Evolutionary conservation across 2,329 filamentous ascomycete genomes (phyloP), one percentile per base, ranked within the genome.

Genomic region (Plenodomus lindquistii): DNA sequence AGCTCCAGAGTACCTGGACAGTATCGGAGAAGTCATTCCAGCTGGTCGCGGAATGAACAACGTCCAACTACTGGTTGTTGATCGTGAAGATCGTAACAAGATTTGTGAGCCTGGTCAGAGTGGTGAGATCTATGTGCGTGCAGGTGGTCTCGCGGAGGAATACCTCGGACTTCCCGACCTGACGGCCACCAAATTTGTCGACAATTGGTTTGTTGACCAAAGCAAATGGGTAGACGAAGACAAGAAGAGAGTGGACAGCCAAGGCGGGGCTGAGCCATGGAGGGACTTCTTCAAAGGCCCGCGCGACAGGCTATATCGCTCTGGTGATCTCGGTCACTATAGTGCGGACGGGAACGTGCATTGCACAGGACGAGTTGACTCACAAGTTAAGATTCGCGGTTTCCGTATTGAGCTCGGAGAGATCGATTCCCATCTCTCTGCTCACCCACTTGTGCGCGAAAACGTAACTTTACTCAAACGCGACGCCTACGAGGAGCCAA

Each of bases 321-420:
- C 87, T 34, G 94, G 93, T 20, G 93, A 97, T 69, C 76, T 99
- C 3, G 93, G 93, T 3, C 79, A 85, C 48, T 92, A 89, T 65
- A 83, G 84, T 42, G 78, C 81, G 2, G 80, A 84, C 37, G 90
- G 89, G 29, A 85, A 87, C 56, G 87, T 91, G 10, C 87, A 88
- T 64, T 89, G 85, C 65, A 86, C 88, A 9, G 93, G 93, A 18
- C 82, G 94, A 49, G 85, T 85, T 19, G 93, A 97, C 66, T 83
- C 87, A 59, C 93, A 97, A 69, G 89, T 97, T 76, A 99, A 97
- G 79, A 93, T 97, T 57, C 87, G 94, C 51, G 93, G 93, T 1
- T 97, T 97, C 80, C 83, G 93, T 52, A 96, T 99, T 59, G 94
- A 99, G 75, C 85, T 97, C 38, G 88, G 87, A 55, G 94, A 97